A percentile compares a stretch with the other conserved stretches of the same genome.
Evolutionary conservation across 2,329 filamentous ascomycete species (phyloP).

Genomic region (Xylariaceae sp.): DNA sequence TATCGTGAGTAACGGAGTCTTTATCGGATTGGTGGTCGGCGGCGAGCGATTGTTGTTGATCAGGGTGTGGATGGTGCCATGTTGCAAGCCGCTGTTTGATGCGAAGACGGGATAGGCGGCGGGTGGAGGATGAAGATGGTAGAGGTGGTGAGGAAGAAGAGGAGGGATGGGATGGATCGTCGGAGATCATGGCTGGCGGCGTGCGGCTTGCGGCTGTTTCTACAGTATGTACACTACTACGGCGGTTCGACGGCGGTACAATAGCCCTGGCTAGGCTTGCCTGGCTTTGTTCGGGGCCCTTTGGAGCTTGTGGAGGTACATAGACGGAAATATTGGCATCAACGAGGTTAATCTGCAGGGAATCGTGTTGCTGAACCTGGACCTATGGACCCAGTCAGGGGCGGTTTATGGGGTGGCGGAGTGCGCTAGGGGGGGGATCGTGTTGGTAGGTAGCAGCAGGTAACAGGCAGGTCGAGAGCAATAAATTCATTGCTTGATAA

Average conservation of each 20-base stretch:
- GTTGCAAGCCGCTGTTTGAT: slow-evolving; percentile 44
- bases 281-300: not conserved
- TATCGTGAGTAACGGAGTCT: slow-evolving; percentile 10
- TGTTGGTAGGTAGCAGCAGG: not conserved
- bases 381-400: not conserved
- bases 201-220: slow-evolving; percentile 29
- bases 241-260: slow-evolving; percentile 17
- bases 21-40: slow-evolving; percentile 10
- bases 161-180: slow-evolving; percentile 31
- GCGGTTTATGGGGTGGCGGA: slow-evolving; percentile 16
- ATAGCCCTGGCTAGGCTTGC: slow-evolving; percentile 10
- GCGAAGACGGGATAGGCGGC: slow-evolving; percentile 37
- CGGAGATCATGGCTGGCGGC: slow-evolving; percentile 23
- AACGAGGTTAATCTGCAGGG: too few relatives aligned
- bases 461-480: not conserved
- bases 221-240: not conserved
- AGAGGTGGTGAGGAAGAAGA: slow-evolving; percentile 33
- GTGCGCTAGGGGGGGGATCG: not conserved
- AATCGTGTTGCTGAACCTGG: too few relatives aligned
- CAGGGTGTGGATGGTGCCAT: slow-evolving; percentile 44
- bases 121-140: slow-evolving; percentile 20
- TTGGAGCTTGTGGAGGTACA: too few relatives aligned
- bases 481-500: slow-evolving; percentile 25
- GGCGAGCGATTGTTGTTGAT: slow-evolving; percentile 27
- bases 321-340: too few relatives aligned